phyloP scores from a whole-genome alignment of 2,329 filamentous ascomycete species.

The Proliferodiscus dingleyae region DNA sequence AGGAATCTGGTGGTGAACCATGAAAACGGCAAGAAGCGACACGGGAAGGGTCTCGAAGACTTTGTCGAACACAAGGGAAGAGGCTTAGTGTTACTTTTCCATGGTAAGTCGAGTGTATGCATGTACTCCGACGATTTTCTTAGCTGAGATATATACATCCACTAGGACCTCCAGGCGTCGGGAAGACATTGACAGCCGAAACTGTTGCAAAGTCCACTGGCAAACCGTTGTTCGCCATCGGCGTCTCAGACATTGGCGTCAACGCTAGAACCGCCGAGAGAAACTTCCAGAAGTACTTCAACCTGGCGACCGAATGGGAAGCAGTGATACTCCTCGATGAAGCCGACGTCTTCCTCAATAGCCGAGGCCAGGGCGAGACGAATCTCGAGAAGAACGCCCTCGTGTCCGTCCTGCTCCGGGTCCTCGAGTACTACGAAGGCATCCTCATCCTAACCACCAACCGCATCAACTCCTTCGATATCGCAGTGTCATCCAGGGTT shows the following conservation, averaged over 20 bases:
- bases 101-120: too few relatives aligned
- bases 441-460: constrained; percentile 38
- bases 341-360: constrained; percentile 11
- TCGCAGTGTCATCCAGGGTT: constrained; percentile 32
- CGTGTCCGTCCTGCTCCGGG: constrained; percentile 30
- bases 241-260: constrained; percentile 11
- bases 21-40: neutral
- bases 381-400: constrained; percentile 7
- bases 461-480: constrained; percentile 33
- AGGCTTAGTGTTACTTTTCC: constrained; percentile 2
- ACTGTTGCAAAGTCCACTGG: constrained; percentile 6
- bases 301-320: constrained; percentile 56
- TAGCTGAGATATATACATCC: too few relatives aligned
- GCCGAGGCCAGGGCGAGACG: neutral
- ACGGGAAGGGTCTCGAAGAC: neutral
- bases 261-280: constrained; percentile 31
- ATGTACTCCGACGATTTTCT: too few relatives aligned
- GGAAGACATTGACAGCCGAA: constrained; percentile 13
- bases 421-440: constrained; percentile 36
- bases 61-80: constrained; percentile 2
- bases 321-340: constrained; percentile 9
- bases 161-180: constrained; percentile 9
- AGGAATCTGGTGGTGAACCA: neutral
- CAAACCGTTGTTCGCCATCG: constrained; percentile 9
- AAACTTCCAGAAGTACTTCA: constrained; percentile 63